phyloP scores from a whole-genome alignment of 106 monocot species.

The Acanthochlamys bracteata region DNA sequence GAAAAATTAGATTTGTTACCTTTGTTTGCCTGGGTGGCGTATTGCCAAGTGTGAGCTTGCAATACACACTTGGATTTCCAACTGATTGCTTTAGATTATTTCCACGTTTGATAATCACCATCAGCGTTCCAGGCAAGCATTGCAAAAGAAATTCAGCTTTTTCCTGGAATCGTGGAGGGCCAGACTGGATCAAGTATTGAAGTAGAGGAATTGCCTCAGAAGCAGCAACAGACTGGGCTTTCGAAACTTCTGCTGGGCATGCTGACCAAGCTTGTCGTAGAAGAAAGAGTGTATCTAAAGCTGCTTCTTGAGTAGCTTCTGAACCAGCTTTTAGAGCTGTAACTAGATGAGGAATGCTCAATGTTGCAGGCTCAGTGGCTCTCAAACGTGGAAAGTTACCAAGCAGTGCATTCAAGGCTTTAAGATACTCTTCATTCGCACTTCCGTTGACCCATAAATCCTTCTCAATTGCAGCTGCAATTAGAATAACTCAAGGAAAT shows the following conservation, averaged over 20 bases:
- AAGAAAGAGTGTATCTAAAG: conserved; percentile 84
- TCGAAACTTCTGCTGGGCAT: conserved; percentile 91
- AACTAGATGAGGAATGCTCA: conserved; percentile 91
- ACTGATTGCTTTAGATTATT: conserved; percentile 97
- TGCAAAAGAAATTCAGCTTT: conserved; percentile 93
- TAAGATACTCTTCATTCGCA: conserved; percentile 88
- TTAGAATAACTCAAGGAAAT: neutral
- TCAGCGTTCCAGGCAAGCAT: conserved; percentile 88
- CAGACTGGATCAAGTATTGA: conserved; percentile 96
- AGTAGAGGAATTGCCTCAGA: conserved; percentile 93
- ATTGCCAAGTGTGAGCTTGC: conserved; percentile 92
- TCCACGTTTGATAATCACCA: conserved; percentile 81
- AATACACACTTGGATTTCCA: conserved; percentile 88
- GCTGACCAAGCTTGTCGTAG: conserved; percentile 96
- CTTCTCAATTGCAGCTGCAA: conserved; percentile 95
- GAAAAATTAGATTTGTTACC: conserved; percentile 28
- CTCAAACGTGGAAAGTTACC: conserved; percentile 91
- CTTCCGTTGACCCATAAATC: conserved; percentile 84
- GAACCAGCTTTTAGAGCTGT: conserved; percentile 86
- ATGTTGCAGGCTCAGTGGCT: conserved; percentile 89
- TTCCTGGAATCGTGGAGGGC: conserved; percentile 96
- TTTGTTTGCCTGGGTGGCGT: conserved; percentile 81
- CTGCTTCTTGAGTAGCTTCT: conserved; percentile 90
- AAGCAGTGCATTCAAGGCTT: conserved; percentile 79
- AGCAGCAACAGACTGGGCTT: conserved; percentile 92